These are phyloP conservation scores for Tagetes patula DNA, from an alignment of 129 eudicot species.

Conservation along the genomic window DNA sequence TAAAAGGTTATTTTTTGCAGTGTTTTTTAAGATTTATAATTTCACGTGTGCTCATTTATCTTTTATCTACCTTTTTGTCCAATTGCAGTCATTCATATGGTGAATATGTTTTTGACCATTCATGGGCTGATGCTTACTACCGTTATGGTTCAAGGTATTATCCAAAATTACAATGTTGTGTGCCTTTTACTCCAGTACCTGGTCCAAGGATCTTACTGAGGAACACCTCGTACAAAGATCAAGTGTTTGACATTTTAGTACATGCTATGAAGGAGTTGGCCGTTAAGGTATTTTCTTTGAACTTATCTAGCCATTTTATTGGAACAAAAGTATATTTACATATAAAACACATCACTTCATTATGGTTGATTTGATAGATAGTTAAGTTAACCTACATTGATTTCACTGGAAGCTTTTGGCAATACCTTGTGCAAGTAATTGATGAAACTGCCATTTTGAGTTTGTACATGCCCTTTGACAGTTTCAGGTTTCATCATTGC, in stretches of 20 bases:
- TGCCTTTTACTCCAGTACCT: conserved; percentile 96
- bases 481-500: conserved; percentile 88
- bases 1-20: conserved; percentile 62
- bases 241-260: conserved; percentile 83
- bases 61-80: conserved; percentile 18
- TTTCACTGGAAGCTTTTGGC: background rate
- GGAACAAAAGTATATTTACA: background rate
- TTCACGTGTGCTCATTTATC: conserved; percentile 4
- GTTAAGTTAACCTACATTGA: background rate
- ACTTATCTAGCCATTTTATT: conserved; percentile 14
- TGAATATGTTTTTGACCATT: conserved; percentile 96
- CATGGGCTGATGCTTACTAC: conserved; percentile 97
- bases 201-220: conserved; percentile 91
- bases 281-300: conserved; percentile 46
- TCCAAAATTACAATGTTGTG: conserved; percentile 88
- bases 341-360: background rate
- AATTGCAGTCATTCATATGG: conserved; percentile 93
- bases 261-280: conserved; percentile 88
- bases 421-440: background rate
- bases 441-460: conserved; percentile 19
- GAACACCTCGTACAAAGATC: conserved; percentile 55
- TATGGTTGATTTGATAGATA: background rate
- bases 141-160: conserved; percentile 83
- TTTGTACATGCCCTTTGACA: conserved; percentile 42
- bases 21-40: background rate